These are phyloP conservation scores for Colletotrichum navitas DNA, from an alignment of 2,329 filamentous ascomycete species.

Conservation along the genomic window DNA sequence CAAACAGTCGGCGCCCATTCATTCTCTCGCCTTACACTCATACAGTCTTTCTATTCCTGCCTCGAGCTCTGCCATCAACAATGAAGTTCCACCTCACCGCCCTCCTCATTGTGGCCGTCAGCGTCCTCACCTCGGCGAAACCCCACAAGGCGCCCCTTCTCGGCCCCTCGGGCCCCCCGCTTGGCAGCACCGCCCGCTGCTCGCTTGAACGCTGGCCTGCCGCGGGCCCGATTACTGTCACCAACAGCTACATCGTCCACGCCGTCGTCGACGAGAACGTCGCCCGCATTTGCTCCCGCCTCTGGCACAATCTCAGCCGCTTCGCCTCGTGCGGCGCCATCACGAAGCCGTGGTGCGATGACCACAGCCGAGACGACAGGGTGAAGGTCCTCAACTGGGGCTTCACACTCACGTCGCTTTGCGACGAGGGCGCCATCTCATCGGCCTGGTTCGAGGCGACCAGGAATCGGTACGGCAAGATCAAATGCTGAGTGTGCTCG, in stretches of 20 bases:
- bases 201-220: background rate
- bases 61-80: too few species aligned
- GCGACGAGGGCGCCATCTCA: background rate
- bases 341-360: background rate
- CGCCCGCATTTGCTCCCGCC: background rate
- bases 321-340: slow-evolving; percentile 3
- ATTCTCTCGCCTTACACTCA: background rate
- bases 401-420: background rate
- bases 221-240: background rate
- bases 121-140: background rate
- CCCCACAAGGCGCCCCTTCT: background rate
- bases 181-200: background rate
- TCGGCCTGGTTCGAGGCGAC: background rate
- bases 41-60: background rate
- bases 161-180: background rate
- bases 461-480: background rate
- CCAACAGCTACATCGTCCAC: background rate
- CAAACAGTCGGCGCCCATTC: too few species aligned
- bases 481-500: background rate
- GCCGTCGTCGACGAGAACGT: background rate
- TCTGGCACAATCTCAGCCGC: slow-evolving; percentile 6
- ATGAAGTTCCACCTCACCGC: slow-evolving; percentile 2
- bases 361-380: background rate
- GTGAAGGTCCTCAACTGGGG: background rate
- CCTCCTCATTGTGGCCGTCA: background rate